Evolutionary conservation across 345 rosid species (phyloP), one percentile per base, ranked within the genome.

Genomic region (Noccaea caerulescens): DNA sequence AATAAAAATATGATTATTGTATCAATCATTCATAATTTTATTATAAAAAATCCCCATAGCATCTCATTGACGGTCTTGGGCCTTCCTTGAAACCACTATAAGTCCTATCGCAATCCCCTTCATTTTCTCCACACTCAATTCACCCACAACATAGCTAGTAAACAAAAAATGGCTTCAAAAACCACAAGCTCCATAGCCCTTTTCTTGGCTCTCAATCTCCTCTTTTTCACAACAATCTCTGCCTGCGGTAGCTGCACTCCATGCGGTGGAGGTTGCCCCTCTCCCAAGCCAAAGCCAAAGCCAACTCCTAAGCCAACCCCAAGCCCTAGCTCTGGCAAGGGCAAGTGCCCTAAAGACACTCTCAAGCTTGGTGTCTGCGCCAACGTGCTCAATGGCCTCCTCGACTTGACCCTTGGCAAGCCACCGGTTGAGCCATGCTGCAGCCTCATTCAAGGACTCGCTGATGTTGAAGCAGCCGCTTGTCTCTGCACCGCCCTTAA

Each of bases 401-500:
- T 84, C 4, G 81, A 84, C 45, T 23, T 84, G 52, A 80, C 80
- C 42, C 63, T 84, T 47, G 88, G 88, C 10, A 47, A 50, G 3
- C 84, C 88, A 33, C 88, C 88, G 6, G 82, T 76, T 1, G 27
- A 68, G 60, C 88, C 85, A 34, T 84, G 88, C 75, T 84, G 88
- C 68, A 60, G 73, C 65, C 81, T 84, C 56, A 50, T 84, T 37
- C 58, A 76, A 58, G 85, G 84, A 47, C 85, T 84, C 3, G 82
- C 77, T 37, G 82, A 84, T 72, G 75, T 82, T 50, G 88, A 84
- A 61, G 85, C 88, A 16, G 85, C 88, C 37, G 70, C 76, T 39
- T 84, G 88, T 72, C 88, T 84, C 36, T 84, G 88, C 78, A 84
- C 85, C 2, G 85, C 85, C 30, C 76, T 84, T 38, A 82, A 73